Base-by-base conservation (phyloP, 306 rosid species). In the Delonix regia region DNA sequence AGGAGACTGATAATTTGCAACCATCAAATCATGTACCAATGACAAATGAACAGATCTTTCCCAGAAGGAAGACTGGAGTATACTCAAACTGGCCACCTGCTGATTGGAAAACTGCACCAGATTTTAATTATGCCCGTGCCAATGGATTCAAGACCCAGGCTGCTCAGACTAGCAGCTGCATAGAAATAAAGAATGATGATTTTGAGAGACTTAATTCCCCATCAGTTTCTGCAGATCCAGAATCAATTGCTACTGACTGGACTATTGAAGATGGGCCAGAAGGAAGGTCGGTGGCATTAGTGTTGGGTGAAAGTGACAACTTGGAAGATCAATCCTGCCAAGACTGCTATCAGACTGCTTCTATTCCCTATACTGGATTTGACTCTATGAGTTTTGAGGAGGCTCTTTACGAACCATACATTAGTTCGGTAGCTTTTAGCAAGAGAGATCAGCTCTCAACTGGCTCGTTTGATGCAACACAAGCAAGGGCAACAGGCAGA, bases 101-200 rank as follows among this genome's bases (percentile, higher is more conserved):
- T 64, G 93, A 76, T 78, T 94, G 99, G 97, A 90, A 89, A 83
- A 86, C 89, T 83, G 97, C 97, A 77, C 97, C 97, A 10, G 93
- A 87, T 67, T 89, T 88, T 85, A 86, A 42, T 78, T 90, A 84
- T 85, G 90, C 97, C 56, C 90, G 81, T 12, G 87, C 80, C 78
- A 76, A 74, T 81, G 93, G 94, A 69, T 84, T 85, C 73, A 78
- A 73, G 82, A 85, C 89, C 21, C 86, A 87, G 63, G 76, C 97
- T 68, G 75, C 88, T 44, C 83, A 69, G 52, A 59, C 65, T 71
- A 69, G 83, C 51, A 53, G 64, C 70, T 34, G 49, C 69, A 53
- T 80, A 16, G 83, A 78, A 28, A 74, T 39, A 65, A 77, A 53
- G 69, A 65, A 65, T 60, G 89, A 82, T 65, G 76, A 53, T 62